Conservation (phyloP, 2,329 filamentous ascomycete species). For the Rhynchosporium secalis region DNA sequence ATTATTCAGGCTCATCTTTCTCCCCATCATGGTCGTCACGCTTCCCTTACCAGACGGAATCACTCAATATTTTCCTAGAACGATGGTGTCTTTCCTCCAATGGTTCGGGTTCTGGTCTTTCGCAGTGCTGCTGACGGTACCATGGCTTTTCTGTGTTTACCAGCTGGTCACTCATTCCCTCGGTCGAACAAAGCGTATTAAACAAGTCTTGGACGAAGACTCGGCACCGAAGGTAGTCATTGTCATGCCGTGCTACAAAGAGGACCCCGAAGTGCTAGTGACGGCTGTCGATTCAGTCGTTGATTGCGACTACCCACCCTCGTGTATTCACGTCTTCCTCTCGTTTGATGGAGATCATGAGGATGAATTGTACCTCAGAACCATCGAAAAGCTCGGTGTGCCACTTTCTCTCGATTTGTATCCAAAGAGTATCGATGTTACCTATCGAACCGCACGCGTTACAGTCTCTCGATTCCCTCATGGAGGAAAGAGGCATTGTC, state of each 20-base stretch:
- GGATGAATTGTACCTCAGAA: slow-evolving; percentile 85
- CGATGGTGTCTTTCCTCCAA: slow-evolving; percentile 72
- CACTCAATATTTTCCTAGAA: slow-evolving; percentile 67
- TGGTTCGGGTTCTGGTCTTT: slow-evolving; percentile 98
- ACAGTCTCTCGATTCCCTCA: slow-evolving; percentile 92
- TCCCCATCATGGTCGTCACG: slow-evolving; percentile 93
- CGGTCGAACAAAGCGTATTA: slow-evolving; percentile 78
- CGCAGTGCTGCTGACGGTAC: slow-evolving; percentile 77
- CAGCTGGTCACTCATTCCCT: slow-evolving; percentile 85
- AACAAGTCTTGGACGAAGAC: slow-evolving; percentile 77
- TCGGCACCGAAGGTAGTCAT: slow-evolving; percentile 93
- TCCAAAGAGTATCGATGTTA: slow-evolving; percentile 86
- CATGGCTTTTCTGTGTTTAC: slow-evolving; percentile 92
- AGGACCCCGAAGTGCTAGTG: slow-evolving; percentile 79
- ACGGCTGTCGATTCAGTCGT: slow-evolving; percentile 89
- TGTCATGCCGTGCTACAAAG: slow-evolving; percentile 96
- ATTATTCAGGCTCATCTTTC: slow-evolving; percentile 68
- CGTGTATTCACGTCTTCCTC: slow-evolving; percentile 91
- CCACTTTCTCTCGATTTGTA: slow-evolving; percentile 74
- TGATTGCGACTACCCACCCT: slow-evolving; percentile 88
- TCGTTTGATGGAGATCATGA: slow-evolving; percentile 92
- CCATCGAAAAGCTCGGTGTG: slow-evolving; percentile 81
- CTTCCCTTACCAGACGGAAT: slow-evolving; percentile 76
- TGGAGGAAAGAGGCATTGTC: slow-evolving; percentile 89
- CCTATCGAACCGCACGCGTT: slow-evolving; percentile 78